Base-by-base conservation (phyloP, 805 yeast genomes). In the Schizosaccharomyces lindneri region DNA sequence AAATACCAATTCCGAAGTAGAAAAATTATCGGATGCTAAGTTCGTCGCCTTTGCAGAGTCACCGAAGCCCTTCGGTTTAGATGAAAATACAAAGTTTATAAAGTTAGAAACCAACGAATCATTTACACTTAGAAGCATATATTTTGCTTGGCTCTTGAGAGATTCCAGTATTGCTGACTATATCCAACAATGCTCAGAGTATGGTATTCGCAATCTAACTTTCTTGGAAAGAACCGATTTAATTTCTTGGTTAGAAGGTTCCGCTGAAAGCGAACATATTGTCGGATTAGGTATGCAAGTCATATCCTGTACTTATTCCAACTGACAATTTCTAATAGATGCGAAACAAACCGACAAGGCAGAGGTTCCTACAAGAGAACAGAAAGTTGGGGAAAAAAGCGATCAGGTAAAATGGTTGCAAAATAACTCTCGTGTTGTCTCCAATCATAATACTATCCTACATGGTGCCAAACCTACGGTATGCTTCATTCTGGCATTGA, bases 141-240 rank as follows among this genome's bases (percentile, higher is more conserved):
- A 80, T 48, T 87, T 85, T 67, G 84, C 93, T 65, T 90, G 95
- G 93, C 65, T 81, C 32, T 81, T 81, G 65, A 81, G 79, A 63
- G 86, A 85, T 62, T 76, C 85, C 32, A 78, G 83, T 48, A 83
- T 88, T 57, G 83, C 95, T 13, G 95, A 87, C 62, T 89, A 90
- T 70, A 78, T 87, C 63, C 78, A 81, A 11, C 82, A 79, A 48
- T 86, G 95, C 65, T 83, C 81, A 67, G 78, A 76, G 60, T 73
- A 78, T 48, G 77, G 79, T 2, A 76, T 90, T 43, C 76, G 81
- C 2, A 86, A 86, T 64, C 79, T 90, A 69, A 81, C 86, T 63
- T 89, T 90, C 68, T 72, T 86, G 69, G 95, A 87, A 67, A 82
- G 94, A 72, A 82, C 87, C 7, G 95, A 90, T 69, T 76, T 90